Base-by-base conservation (phyloP, 2,329 filamentous ascomycete genomes). In the Anthostomella pinea region DNA sequence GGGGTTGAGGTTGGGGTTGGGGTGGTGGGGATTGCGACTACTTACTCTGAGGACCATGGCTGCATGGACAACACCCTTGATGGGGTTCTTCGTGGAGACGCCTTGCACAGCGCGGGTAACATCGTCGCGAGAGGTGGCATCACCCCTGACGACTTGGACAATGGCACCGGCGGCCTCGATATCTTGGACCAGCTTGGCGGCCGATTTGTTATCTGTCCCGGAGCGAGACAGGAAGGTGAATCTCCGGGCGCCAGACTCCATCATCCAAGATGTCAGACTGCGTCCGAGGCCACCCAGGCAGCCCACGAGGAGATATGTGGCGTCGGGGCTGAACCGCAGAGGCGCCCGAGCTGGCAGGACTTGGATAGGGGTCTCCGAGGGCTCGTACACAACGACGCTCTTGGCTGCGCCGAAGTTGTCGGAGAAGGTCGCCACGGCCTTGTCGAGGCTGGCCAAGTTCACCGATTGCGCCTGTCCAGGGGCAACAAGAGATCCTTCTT, bases 261-360 rank as follows among this genome's bases (percentile, higher is more conserved):
- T 51, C 56, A 65, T 60, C 57, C 58, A 63, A 6, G 36, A 43
- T 0, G 60, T 52, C 14, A 65, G 29, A 16, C 55, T 59, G 3
- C 59, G 49, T 2, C 62, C 61, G 1, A 66, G 49, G 5, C 62
- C 62, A 15, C 63, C 62, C 5, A 65, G 46, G 36, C 62, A 60
- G 4, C 63, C 62, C 9, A 64, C 54, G 0, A 65, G 54, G 11
- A 65, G 50, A 38, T 65, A 65, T 4, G 43, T 47, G 4, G 38
- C 48, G 5, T 56, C 45, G 5, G 41, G 23, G 33, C 19, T 36
- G 41, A 53, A 30, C 33, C 41, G 33, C 6, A 47, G 18, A 6
- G 27, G 34, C 18, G 19, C 32, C 14, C 20, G 33, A 11, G 24
- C 19, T 9, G 38, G 43, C 29, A 43, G 10, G 10, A 32, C 29